Evolutionary conservation across 2,329 filamentous ascomycete genomes (phyloP).

Genomic region (Gaeumannomyces sp.): DNA sequence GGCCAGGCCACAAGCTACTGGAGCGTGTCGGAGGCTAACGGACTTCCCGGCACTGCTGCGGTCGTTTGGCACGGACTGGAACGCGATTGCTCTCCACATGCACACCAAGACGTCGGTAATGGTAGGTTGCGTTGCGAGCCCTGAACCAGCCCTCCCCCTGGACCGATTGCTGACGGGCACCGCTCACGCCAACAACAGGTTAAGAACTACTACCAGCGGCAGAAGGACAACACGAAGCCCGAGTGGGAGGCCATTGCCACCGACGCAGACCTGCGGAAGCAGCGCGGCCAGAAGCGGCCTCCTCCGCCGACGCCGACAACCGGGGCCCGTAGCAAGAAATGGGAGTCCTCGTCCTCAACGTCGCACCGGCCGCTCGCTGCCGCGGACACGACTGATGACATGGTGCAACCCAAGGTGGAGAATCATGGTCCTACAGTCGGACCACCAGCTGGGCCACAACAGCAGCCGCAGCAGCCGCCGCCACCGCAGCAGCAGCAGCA

Average conservation of each 20-base stretch:
- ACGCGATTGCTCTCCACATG: slow-evolving; percentile 70
- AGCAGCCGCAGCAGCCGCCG: slow-evolving; percentile 14
- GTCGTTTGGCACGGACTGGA: slow-evolving; percentile 75
- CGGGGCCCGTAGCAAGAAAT: slow-evolving; percentile 43
- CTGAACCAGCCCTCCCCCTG: neutral
- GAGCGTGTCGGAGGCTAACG: slow-evolving; percentile 74
- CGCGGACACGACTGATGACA: slow-evolving; percentile 41
- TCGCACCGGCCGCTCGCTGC: slow-evolving; percentile 43
- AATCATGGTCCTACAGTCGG: slow-evolving; percentile 23
- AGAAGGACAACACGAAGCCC: slow-evolving; percentile 47
- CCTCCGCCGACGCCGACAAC: slow-evolving; percentile 52
- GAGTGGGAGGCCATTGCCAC: slow-evolving; percentile 55
- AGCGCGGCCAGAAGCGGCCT: slow-evolving; percentile 52
- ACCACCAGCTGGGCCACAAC: slow-evolving; percentile 13
- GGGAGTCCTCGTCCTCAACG: slow-evolving; percentile 23
- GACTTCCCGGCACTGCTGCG: slow-evolving; percentile 69
- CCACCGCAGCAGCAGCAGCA: slow-evolving; percentile 13
- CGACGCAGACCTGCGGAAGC: slow-evolving; percentile 52
- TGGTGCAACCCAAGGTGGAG: slow-evolving; percentile 40
- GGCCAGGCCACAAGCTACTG: slow-evolving; percentile 73
- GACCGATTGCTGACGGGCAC: neutral
- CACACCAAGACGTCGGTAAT: slow-evolving; percentile 81
- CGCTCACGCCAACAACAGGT: slow-evolving; percentile 41
- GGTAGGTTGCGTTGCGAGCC: slow-evolving; percentile 41
- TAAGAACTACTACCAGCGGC: slow-evolving; percentile 61